phyloP scores from a whole-genome alignment of 176 grass and related monocot species.

The bread wheat (Triticum aestivum) region DNA sequence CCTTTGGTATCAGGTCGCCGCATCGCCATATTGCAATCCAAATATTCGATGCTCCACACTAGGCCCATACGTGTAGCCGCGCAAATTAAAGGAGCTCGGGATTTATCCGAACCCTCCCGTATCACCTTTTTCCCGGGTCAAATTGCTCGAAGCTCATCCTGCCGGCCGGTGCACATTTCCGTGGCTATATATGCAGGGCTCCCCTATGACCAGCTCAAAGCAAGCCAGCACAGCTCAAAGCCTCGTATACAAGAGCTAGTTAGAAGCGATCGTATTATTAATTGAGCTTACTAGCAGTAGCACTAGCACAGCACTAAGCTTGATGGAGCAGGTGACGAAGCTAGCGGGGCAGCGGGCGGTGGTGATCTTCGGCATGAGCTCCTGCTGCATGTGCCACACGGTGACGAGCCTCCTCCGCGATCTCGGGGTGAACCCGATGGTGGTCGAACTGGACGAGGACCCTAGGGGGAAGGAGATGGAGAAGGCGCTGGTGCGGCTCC shows the following conservation, averaged over 20 bases:
- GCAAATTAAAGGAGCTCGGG: neutral
- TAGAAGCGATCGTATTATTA: neutral
- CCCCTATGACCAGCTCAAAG: neutral
- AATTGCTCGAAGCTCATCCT: neutral
- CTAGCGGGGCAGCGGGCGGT: conserved; percentile 63
- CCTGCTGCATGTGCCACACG: conserved; percentile 83
- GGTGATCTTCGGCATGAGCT: conserved; percentile 73
- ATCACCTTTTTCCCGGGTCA: neutral
- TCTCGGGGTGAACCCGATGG: conserved; percentile 45
- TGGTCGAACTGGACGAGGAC: conserved; percentile 42
- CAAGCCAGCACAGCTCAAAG: neutral
- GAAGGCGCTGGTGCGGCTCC: conserved; percentile 34
- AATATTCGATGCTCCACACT: conserved; percentile 36
- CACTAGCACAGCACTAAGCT: neutral
- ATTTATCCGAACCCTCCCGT: neutral
- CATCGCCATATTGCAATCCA: conserved; percentile 17
- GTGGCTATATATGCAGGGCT: neutral
- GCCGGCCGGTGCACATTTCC: neutral
- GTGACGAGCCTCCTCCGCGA: conserved; percentile 48
- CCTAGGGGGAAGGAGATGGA: conserved; percentile 42
- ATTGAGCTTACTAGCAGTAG: neutral
- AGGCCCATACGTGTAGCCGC: neutral
- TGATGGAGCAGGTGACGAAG: conserved; percentile 58
- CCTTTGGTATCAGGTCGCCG: conserved; percentile 24
- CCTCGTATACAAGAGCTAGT: too few relatives aligned